Base-by-base conservation (phyloP, 2,329 filamentous ascomycete species). In the Aspergillus transmontanensis region DNA sequence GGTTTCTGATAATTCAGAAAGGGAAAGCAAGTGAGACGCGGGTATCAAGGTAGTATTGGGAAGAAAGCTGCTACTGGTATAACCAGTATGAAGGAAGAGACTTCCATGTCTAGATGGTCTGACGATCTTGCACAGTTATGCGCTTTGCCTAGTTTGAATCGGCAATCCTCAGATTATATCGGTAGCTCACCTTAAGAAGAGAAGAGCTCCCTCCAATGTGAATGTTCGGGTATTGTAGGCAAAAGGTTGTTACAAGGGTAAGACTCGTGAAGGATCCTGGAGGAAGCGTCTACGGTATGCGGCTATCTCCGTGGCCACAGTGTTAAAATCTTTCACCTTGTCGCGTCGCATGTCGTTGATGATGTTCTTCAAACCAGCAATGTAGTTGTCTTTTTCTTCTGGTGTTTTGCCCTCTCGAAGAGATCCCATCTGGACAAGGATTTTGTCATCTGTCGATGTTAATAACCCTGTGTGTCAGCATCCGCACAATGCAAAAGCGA, bases 251-350 rank as follows among this genome's bases (percentile, higher is more conserved):
- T 81, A 82, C 77, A 82, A 73, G 68, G 79, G 74, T 65, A 82
- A 72, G 69, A 82, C 75, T 68, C 79, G 78, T 60, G 80, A 79
- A 58, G 76, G 73, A 69, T 82, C 80, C 71, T 81, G 74, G 43
- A 82, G 78, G 68, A 82, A 82, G 70, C 78, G 79, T 75, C 81
- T 81, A 78, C 82, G 81, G 74, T 84, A 84, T 69, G 77, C 77
- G 68, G 80, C 80, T 73, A 84, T 82, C 67, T 82, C 81, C 61
- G 74, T 71, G 58, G 82, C 82, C 70, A 84, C 80, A 57, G 77
- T 79, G 67, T 75, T 78, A 67, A 84, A 82, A 61, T 84, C 82
- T 73, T 81, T 82, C 74, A 83, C 79, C 71, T 81, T 81, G 68
- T 80, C 76, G 69, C 76, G 76, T 64, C 81, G 80, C 77, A 84